Conservation (phyloP, 2,329 filamentous ascomycete species). For the Claviceps pazoutovae region DNA sequence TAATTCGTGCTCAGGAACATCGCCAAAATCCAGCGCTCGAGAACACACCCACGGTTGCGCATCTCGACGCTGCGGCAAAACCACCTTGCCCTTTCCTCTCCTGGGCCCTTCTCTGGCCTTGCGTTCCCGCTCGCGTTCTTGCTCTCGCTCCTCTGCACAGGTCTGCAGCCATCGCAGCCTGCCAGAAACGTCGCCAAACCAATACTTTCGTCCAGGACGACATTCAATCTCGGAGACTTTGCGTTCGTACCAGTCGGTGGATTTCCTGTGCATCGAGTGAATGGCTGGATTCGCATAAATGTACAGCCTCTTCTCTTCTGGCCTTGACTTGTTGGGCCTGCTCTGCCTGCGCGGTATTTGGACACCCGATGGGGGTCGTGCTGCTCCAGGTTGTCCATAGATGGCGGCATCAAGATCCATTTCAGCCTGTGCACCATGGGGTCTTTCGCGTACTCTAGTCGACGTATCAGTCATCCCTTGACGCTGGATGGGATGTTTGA, state of each 20-base stretch:
- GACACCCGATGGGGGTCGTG: conserved; percentile 13
- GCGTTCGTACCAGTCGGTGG: conserved; percentile 29
- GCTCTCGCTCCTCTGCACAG: conserved; percentile 9
- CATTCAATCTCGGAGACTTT: conserved; percentile 36
- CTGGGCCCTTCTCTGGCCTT: too few relatives aligned
- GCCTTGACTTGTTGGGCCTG: neutral
- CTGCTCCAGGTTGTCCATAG: conserved; percentile 20
- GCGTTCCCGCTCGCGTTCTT: conserved; percentile 3
- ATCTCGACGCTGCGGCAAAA: conserved; percentile 7
- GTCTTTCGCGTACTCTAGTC: neutral
- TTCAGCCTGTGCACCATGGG: conserved; percentile 6
- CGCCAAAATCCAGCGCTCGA: conserved; percentile 21
- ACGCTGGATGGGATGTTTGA: neutral
- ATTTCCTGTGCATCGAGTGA: conserved; percentile 29
- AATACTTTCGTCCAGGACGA: conserved; percentile 35
- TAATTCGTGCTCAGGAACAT: conserved; percentile 24
- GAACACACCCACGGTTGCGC: conserved; percentile 17
- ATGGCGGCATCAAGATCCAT: conserved; percentile 24
- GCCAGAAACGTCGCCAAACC: conserved; percentile 31
- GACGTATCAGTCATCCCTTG: neutral
- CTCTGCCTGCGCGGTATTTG: conserved; percentile 1
- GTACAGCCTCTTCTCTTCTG: conserved; percentile 24
- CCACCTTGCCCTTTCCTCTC: too few relatives aligned
- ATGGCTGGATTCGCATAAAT: conserved; percentile 36
- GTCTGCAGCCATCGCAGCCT: conserved; percentile 21